phyloP scores from a whole-genome alignment of 192 early-diverging fungal species.

The Allomyces arbusculus region DNA sequence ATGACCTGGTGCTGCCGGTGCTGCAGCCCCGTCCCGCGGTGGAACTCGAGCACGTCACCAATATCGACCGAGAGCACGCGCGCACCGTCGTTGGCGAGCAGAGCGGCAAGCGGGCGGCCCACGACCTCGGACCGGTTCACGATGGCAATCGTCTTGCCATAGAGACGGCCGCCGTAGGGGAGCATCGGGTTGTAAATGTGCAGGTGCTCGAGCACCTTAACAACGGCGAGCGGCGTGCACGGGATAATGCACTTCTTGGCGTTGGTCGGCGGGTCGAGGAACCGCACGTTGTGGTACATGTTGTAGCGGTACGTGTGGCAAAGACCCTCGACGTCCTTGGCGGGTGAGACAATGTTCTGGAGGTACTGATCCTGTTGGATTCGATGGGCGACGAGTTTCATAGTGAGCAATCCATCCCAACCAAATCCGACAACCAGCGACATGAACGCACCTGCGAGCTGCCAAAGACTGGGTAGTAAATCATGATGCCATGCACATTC shows the following conservation, averaged over 20 bases:
- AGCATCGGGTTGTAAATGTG: slow-evolving; percentile 77
- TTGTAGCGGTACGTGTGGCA: slow-evolving; percentile 88
- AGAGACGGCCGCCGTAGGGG: slow-evolving; percentile 80
- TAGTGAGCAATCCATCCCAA: no score
- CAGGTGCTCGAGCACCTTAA: slow-evolving; percentile 93
- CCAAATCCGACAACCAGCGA: no score
- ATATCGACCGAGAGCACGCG: slow-evolving; percentile 92
- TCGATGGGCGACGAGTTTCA: no score
- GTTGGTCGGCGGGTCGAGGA: slow-evolving; percentile 47
- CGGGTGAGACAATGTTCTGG: slow-evolving; percentile 66
- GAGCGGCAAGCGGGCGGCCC: slow-evolving; percentile 85
- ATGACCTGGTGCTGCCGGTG: slow-evolving; percentile 41
- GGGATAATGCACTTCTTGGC: slow-evolving; percentile 91
- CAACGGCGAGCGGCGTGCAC: slow-evolving; percentile 90
- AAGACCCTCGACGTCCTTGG: slow-evolving; percentile 94
- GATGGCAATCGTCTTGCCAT: slow-evolving; percentile 77
- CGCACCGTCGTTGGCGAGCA: slow-evolving; percentile 96
- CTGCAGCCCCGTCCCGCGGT: slow-evolving; percentile 41
- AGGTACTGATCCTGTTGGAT: slow-evolving; percentile 67
- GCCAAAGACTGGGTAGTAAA: no score
- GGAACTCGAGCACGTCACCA: slow-evolving; percentile 59
- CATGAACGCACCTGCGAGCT: no score
- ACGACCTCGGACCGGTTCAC: slow-evolving; percentile 95
- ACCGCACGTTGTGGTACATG: slow-evolving; percentile 91
- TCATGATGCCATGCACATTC: slow-evolving; percentile 43